A percentile compares a stretch with the other conserved stretches of the same genome.
These are phyloP conservation scores for Marasmius tenuissimus DNA, from an alignment of 1,284 basidiomycete genomes.

Conservation along the genomic window DNA sequence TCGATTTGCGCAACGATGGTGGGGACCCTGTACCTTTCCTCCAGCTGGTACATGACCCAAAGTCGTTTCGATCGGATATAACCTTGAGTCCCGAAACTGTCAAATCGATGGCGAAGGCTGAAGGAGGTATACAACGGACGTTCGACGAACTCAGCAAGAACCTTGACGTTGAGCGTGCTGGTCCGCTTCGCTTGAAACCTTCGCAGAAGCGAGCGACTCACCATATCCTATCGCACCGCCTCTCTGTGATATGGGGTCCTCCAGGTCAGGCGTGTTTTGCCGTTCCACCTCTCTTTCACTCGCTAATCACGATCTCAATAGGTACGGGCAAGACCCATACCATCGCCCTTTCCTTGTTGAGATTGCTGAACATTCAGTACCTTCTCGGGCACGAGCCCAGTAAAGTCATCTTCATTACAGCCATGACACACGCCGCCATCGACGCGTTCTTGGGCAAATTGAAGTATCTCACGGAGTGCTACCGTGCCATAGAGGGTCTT, in stretches of 20 bases:
- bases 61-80: constrained; percentile 30
- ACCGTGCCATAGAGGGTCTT: constrained; percentile 34
- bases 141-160: constrained; percentile 34
- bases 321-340: constrained; percentile 55
- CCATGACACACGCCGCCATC: constrained; percentile 52
- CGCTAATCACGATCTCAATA: constrained; percentile 12
- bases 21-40: constrained; percentile 35
- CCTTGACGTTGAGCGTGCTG: constrained; percentile 31
- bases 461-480: constrained; percentile 32
- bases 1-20: constrained; percentile 34
- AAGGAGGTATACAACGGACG: constrained; percentile 33
- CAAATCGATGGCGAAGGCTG: constrained; percentile 19
- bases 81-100: constrained; percentile 13
- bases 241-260: constrained; percentile 50
- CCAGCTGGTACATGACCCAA: constrained; percentile 41
- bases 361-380: constrained; percentile 40
- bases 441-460: constrained; percentile 44
- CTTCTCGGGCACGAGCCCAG: constrained; percentile 25
- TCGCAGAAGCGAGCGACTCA: constrained; percentile 45
- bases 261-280: constrained; percentile 32
- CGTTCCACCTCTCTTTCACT: not conserved
- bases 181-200: constrained; percentile 38
- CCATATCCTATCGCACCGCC: constrained; percentile 38
- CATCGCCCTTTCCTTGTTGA: constrained; percentile 42
- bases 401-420: constrained; percentile 45